Evolutionary conservation across 2,329 filamentous ascomycete genomes (phyloP).

Genomic region (Microascus cirrosus): DNA sequence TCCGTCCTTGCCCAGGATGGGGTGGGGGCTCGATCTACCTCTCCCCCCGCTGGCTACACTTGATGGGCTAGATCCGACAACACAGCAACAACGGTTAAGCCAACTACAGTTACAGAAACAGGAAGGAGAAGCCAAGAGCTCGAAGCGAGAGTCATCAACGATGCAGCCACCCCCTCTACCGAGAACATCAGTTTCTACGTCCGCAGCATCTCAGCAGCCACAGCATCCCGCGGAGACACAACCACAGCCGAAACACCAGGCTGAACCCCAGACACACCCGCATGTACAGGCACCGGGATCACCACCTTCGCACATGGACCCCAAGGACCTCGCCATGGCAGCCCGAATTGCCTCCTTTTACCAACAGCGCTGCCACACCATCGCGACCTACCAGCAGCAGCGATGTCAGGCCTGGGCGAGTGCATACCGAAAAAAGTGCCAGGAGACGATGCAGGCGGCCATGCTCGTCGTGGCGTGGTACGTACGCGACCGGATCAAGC

Average conservation of each 20-base stretch:
- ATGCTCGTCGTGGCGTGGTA: slow-evolving; percentile 40
- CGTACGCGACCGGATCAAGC: slow-evolving; percentile 32
- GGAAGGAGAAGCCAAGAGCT: not conserved
- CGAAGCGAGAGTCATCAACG: not conserved
- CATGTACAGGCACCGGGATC: slow-evolving; percentile 3
- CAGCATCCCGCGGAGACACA: not conserved
- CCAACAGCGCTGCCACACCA: slow-evolving; percentile 34
- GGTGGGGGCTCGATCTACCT: slow-evolving; percentile 10
- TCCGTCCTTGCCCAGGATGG: slow-evolving; percentile 6
- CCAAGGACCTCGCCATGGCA: slow-evolving; percentile 31
- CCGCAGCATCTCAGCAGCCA: not conserved
- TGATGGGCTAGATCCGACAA: not conserved
- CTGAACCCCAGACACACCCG: not conserved
- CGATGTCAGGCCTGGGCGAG: slow-evolving; percentile 34
- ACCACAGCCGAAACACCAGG: not conserved
- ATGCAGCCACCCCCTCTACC: not conserved
- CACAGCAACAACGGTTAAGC: not conserved
- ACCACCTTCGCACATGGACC: slow-evolving; percentile 18
- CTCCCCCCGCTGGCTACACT: slow-evolving; percentile 7
- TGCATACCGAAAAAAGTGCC: slow-evolving; percentile 32
- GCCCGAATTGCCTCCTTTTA: slow-evolving; percentile 36
- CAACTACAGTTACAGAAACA: not conserved
- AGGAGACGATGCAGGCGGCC: slow-evolving; percentile 36
- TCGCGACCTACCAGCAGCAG: slow-evolving; percentile 34
- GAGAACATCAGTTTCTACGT: not conserved